phyloP scores from a whole-genome alignment of 225 moss, liverwort and hornwort species.

The Pleurozium schreberi region DNA sequence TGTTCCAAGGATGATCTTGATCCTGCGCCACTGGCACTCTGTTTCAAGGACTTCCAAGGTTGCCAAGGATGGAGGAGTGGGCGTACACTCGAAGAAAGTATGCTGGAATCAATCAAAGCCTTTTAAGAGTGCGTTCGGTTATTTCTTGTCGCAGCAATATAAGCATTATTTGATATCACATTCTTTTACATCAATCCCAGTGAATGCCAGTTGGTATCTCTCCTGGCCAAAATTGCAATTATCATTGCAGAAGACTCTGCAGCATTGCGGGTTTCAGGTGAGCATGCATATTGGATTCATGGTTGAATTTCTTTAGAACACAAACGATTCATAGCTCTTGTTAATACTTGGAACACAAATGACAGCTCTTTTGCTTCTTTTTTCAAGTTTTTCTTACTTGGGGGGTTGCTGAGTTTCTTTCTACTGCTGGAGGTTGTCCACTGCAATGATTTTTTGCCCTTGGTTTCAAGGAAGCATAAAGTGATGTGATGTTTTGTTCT shows the following conservation, averaged over 20 bases:
- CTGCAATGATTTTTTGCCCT: neutral
- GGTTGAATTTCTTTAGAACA: neutral
- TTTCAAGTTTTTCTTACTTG: too few species aligned
- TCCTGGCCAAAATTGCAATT: neutral
- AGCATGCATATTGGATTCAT: neutral
- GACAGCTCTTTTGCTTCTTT: neutral
- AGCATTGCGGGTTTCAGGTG: neutral
- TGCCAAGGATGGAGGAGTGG: neutral
- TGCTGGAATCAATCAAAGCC: neutral
- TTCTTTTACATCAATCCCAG: neutral
- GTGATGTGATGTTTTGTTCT: neutral
- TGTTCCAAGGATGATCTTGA: neutral
- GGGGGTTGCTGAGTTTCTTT: neutral
- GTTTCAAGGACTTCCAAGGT: neutral
- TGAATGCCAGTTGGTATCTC: neutral
- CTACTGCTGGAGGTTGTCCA: neutral
- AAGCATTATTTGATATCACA: neutral
- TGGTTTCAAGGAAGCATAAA: neutral
- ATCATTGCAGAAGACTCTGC: neutral
- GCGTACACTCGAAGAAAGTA: neutral
- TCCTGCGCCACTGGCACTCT: neutral
- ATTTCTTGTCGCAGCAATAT: neutral
- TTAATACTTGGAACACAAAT: neutral
- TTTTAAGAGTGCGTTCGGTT: neutral
- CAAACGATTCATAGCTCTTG: neutral